phyloP scores from a whole-genome alignment of 306 rosid genomes.

The Arachis stenosperma region DNA sequence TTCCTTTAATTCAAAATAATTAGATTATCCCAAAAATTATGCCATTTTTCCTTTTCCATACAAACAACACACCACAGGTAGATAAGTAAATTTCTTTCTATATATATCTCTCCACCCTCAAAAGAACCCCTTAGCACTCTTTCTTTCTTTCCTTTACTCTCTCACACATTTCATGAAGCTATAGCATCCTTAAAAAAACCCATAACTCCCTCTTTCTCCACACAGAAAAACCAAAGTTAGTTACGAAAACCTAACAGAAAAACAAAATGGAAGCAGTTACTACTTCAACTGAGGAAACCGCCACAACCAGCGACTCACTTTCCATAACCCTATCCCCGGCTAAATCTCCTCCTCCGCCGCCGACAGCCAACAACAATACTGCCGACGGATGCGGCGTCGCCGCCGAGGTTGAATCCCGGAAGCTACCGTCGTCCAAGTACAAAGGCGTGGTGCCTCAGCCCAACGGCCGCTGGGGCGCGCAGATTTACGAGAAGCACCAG shows the following conservation, averaged over 20 bases:
- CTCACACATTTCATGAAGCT: not conserved
- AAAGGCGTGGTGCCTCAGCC: constrained; percentile 99
- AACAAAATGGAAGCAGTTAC: constrained; percentile 64
- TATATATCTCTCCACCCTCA: not conserved
- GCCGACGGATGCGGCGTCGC: constrained; percentile 53
- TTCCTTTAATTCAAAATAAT: not conserved
- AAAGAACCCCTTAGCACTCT: not conserved
- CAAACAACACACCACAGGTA: not conserved
- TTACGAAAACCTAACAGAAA: not conserved
- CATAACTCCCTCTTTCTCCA: not conserved
- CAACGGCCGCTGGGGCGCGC: constrained; percentile 99
- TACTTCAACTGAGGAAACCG: constrained; percentile 66
- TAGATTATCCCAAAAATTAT: not conserved
- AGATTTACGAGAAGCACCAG: constrained; percentile 99
- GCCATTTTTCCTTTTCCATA: not conserved
- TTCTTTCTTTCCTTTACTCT: not conserved
- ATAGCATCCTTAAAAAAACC: not conserved
- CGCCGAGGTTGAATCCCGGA: constrained; percentile 82
- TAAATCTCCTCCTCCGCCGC: constrained; percentile 47
- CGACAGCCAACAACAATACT: constrained; percentile 40
- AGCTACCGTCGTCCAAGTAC: constrained; percentile 83
- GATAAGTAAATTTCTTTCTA: not conserved
- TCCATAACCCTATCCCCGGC: constrained; percentile 49
- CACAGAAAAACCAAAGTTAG: constrained; percentile 4
- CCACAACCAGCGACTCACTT: constrained; percentile 53